phyloP scores from a whole-genome alignment of 2,329 filamentous ascomycete genomes.

The Hypoxylon sp. region DNA sequence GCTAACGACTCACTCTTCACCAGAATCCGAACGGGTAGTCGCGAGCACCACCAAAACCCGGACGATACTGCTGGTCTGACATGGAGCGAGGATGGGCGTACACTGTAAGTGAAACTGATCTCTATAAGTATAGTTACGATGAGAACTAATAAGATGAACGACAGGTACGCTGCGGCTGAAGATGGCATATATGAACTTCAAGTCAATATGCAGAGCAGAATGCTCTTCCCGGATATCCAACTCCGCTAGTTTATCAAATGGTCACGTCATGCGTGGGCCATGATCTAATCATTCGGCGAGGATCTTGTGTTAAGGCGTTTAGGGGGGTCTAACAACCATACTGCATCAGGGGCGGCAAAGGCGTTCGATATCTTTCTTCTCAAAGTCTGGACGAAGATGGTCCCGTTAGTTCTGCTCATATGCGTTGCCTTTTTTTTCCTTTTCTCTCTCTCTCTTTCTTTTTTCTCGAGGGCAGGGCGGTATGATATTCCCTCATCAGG shows the following conservation, averaged over 20 bases:
- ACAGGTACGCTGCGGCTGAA: slow-evolving; percentile 70
- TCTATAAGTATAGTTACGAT: no score
- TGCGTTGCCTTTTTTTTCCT: slow-evolving; percentile 2
- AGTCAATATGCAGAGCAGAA: slow-evolving; percentile 70
- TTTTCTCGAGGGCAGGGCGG: neutral
- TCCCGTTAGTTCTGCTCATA: no score
- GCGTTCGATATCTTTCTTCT: slow-evolving; percentile 17
- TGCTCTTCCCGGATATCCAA: slow-evolving; percentile 63
- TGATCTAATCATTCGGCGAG: no score
- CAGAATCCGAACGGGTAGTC: slow-evolving; percentile 41
- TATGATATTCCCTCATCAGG: slow-evolving; percentile 6
- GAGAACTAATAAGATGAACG: no score
- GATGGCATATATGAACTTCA: slow-evolving; percentile 80
- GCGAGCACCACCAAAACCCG: slow-evolving; percentile 56
- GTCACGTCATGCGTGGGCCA: no score
- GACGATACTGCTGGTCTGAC: slow-evolving; percentile 69
- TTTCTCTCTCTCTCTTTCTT: neutral
- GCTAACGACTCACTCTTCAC: slow-evolving; percentile 42
- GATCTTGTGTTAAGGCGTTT: no score
- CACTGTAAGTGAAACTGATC: slow-evolving; percentile 67
- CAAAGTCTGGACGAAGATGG: slow-evolving; percentile 6
- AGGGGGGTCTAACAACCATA: slow-evolving; percentile 17
- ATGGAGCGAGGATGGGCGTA: slow-evolving; percentile 69
- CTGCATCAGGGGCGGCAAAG: slow-evolving; percentile 26
- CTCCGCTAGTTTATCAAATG: slow-evolving; percentile 63